phyloP scores from a whole-genome alignment of 2,329 filamentous ascomycete genomes.

The Aschersonia sp. region DNA sequence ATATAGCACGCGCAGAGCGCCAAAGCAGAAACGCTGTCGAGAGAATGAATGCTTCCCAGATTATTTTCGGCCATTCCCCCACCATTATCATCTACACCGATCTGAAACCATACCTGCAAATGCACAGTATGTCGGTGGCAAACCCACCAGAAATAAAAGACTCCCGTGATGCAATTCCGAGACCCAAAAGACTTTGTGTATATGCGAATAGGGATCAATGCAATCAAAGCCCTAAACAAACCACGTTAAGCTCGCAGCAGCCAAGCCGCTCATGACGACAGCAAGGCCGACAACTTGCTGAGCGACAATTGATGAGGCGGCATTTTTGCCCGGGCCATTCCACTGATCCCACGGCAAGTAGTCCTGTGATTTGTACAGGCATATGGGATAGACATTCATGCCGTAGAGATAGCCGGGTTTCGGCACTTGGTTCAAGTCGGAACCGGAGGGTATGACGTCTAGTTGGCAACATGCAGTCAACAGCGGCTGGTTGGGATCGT shows the following conservation, averaged over 20 bases:
- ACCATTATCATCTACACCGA: too few relatives aligned
- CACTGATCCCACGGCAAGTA: constrained; percentile 39
- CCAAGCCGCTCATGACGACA: constrained; percentile 38
- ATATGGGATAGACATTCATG: constrained; percentile 36
- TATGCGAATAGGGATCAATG: constrained; percentile 4
- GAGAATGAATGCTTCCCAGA: too few relatives aligned
- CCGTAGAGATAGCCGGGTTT: constrained; percentile 40
- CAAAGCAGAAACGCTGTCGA: too few relatives aligned
- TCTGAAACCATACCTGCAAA: too few relatives aligned
- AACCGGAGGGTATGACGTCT: constrained; percentile 45
- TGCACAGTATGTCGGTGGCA: too few relatives aligned
- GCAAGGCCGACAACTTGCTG: constrained; percentile 33
- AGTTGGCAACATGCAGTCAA: constrained; percentile 44
- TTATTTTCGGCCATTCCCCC: too few relatives aligned
- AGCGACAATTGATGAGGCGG: constrained; percentile 31
- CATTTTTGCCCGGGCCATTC: constrained; percentile 43
- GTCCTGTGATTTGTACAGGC: constrained; percentile 37
- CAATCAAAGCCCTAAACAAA: constrained; percentile 40
- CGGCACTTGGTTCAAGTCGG: constrained; percentile 31
- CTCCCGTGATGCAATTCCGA: background rate
- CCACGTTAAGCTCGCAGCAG: constrained; percentile 48
- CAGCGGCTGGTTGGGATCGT: constrained; percentile 29
- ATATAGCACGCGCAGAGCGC: too few relatives aligned
- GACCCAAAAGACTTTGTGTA: constrained; percentile 9
- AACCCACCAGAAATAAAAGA: too few relatives aligned